A percentile compares a stretch with the other conserved stretches of the same genome.
phyloP scores from a whole-genome alignment of 2,329 filamentous ascomycete species.

The Pyrenochaeta sp. region DNA sequence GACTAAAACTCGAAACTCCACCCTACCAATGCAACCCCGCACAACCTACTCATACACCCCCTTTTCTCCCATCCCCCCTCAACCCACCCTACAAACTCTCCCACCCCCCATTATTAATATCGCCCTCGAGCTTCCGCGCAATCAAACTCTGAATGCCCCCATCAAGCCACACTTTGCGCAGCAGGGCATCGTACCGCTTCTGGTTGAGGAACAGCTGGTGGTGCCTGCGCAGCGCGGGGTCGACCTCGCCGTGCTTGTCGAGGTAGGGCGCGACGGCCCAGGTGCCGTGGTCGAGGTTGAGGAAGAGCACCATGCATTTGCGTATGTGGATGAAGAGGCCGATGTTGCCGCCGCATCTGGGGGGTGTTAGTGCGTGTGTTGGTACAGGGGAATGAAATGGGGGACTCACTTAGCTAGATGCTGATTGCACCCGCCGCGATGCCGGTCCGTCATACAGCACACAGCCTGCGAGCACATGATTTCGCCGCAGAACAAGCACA shows the following conservation, averaged over 20 bases:
- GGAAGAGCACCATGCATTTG: constrained; percentile 90
- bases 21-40: too few relatives aligned
- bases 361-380: constrained; percentile 13
- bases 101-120: constrained; percentile 98
- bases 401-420: constrained; percentile 80
- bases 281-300: constrained; percentile 81
- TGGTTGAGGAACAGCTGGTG: constrained; percentile 93
- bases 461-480: constrained; percentile 94
- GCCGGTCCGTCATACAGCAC: constrained; percentile 78
- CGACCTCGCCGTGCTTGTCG: constrained; percentile 93
- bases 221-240: constrained; percentile 83
- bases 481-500: constrained; percentile 96
- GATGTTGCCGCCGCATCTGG: constrained; percentile 83
- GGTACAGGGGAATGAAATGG: constrained; percentile 7
- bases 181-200: constrained; percentile 87
- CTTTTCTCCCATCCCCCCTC: background rate
- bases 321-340: constrained; percentile 97
- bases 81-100: constrained; percentile 65
- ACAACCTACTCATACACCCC: too few relatives aligned
- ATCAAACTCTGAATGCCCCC: constrained; percentile 90
- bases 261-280: constrained; percentile 91
- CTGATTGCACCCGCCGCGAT: constrained; percentile 74
- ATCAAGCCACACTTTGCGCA: constrained; percentile 84
- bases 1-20: too few relatives aligned
- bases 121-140: constrained; percentile 86